Evolutionary conservation across 2,329 filamentous ascomycete genomes (phyloP).

Genomic region (Leptodontidium sp.): DNA sequence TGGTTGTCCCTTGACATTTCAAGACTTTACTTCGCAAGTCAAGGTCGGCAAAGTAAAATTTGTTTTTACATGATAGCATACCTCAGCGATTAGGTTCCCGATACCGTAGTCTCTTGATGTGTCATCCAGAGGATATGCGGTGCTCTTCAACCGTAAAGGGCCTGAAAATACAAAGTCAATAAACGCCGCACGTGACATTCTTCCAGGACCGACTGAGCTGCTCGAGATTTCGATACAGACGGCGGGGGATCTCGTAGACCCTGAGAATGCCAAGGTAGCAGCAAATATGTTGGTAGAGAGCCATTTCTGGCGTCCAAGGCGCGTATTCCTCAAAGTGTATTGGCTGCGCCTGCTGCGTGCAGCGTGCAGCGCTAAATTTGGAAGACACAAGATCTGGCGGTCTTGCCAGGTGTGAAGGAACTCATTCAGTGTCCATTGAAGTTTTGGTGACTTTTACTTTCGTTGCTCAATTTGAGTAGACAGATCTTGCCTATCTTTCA

Average conservation of each 20-base stretch:
- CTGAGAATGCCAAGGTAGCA: background rate
- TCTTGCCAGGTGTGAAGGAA: no score
- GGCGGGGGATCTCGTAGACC: conserved; percentile 1
- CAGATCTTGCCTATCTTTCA: no score
- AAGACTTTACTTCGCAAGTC: no score
- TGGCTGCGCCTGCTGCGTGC: background rate
- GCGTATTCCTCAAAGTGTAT: background rate
- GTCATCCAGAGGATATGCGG: background rate
- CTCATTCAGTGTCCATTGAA: background rate
- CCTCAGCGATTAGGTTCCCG: no score
- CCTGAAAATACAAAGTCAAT: background rate
- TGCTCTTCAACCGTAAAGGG: background rate
- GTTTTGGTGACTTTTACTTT: background rate
- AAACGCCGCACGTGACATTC: background rate
- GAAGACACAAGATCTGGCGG: background rate
- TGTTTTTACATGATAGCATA: no score
- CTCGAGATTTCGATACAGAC: no score
- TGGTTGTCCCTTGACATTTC: no score
- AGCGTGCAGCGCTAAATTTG: background rate
- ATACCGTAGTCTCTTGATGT: background rate
- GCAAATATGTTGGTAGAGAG: background rate
- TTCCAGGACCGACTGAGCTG: no score
- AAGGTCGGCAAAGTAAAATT: no score
- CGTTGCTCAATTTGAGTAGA: background rate
- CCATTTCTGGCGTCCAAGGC: background rate